These are phyloP conservation scores for Paraphoma sp. DNA, from an alignment of 2,329 filamentous ascomycete species.

Conservation along the genomic window DNA sequence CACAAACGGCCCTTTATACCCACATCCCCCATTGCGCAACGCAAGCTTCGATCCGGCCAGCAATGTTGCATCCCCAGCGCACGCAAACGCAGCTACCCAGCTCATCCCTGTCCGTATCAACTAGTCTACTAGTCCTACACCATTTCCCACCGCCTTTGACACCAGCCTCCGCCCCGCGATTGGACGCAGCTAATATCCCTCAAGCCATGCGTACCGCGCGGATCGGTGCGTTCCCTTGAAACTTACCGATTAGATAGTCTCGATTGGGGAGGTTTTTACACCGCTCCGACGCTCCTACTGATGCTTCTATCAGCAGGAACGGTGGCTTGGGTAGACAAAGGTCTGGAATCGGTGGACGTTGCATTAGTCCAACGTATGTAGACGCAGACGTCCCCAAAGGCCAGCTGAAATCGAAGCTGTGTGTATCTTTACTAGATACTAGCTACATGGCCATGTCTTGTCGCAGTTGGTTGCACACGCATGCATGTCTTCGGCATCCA, in stretches of 20 bases:
- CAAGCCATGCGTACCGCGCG: not conserved
- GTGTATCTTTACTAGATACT: too few relatives aligned
- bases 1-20: not conserved
- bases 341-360: too few relatives aligned
- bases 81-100: not conserved
- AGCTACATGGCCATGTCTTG: too few relatives aligned
- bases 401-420: too few relatives aligned
- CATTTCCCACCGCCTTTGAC: conserved; percentile 1
- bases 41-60: not conserved
- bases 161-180: not conserved
- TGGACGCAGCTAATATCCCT: not conserved
- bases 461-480: not conserved
- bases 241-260: not conserved
- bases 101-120: not conserved
- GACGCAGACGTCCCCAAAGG: too few relatives aligned
- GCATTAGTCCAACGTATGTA: too few relatives aligned
- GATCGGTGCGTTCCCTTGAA: not conserved
- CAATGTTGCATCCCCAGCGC: conserved; percentile 6
- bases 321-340: too few relatives aligned
- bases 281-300: too few relatives aligned
- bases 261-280: too few relatives aligned
- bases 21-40: not conserved
- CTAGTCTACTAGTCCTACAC: conserved; percentile 5
- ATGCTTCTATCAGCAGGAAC: too few relatives aligned
- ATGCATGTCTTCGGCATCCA: too few relatives aligned